Conservation (phyloP, 148 eudicot species). For the Oxyria digyna region DNA sequence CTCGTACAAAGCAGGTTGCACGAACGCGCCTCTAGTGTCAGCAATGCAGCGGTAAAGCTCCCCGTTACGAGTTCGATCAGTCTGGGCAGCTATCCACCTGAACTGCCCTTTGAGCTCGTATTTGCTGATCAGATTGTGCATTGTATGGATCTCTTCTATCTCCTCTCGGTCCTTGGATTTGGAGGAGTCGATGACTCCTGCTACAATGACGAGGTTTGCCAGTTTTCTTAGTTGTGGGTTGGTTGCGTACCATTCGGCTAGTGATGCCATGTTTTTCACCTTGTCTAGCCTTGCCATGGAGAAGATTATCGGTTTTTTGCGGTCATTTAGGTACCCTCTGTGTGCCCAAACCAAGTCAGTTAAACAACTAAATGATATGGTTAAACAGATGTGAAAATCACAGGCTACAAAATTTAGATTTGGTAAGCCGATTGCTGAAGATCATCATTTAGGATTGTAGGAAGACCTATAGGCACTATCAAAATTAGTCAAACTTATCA, state of each 20-base stretch:
- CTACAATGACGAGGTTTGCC: conserved; percentile 50
- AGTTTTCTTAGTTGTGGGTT: conserved; percentile 34
- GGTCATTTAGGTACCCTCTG: conserved; percentile 53
- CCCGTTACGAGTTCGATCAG: conserved; percentile 41
- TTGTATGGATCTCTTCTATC: conserved; percentile 42
- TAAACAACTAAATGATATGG: background rate
- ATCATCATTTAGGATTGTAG: too few species aligned
- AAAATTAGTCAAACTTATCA: background rate
- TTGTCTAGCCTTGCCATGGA: conserved; percentile 70
- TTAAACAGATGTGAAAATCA: background rate
- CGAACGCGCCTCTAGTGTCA: conserved; percentile 55
- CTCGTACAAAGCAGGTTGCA: conserved; percentile 63
- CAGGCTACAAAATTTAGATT: background rate
- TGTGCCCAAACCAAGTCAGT: background rate
- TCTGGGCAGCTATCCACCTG: conserved; percentile 67
- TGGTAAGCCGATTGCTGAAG: background rate
- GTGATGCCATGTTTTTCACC: conserved; percentile 58
- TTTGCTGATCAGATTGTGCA: conserved; percentile 40
- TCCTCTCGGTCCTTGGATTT: conserved; percentile 66
- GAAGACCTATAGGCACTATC: too few species aligned
- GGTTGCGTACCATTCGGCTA: conserved; percentile 48
- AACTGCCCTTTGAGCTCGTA: conserved; percentile 51
- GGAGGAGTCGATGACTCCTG: conserved; percentile 44
- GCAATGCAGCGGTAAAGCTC: conserved; percentile 53
- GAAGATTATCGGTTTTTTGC: conserved; percentile 47